Evolutionary conservation across 768 basidiomycete genomes (phyloP).

Genomic region (Lentinula sp.): DNA sequence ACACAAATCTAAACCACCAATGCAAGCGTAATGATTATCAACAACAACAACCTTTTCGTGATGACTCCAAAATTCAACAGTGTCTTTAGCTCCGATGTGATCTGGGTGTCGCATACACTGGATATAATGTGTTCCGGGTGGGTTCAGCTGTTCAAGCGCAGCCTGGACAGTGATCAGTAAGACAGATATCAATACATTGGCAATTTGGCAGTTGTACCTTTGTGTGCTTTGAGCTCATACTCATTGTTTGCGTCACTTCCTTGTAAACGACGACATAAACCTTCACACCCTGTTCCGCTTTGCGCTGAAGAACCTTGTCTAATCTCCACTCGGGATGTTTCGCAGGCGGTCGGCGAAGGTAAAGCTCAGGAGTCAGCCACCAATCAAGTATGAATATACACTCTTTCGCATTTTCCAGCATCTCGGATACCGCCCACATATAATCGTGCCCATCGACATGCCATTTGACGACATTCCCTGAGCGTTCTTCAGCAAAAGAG

Average conservation of each 20-base stretch:
- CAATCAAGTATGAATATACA: conserved; percentile 87
- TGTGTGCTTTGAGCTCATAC: conserved; percentile 81
- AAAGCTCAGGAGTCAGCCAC: conserved; percentile 96
- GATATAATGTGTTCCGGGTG: conserved; percentile 50
- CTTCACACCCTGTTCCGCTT: conserved; percentile 90
- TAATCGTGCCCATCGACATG: conserved; percentile 96
- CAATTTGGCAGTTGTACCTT: conserved; percentile 35
- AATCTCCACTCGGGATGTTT: conserved; percentile 83
- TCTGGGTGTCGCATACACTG: conserved; percentile 87
- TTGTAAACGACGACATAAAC: conserved; percentile 93
- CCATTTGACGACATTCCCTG: conserved; percentile 80
- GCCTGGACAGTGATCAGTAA: background rate
- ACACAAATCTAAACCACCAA: conserved; percentile 94
- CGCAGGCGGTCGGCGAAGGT: conserved; percentile 88
- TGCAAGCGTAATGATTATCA: conserved; percentile 79
- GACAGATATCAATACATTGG: background rate
- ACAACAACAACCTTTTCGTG: conserved; percentile 91
- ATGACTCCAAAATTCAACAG: conserved; percentile 85
- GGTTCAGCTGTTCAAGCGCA: conserved; percentile 80
- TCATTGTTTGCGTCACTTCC: conserved; percentile 92
- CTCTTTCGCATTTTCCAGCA: conserved; percentile 78
- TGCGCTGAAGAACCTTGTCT: conserved; percentile 77
- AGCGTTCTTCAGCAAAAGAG: conserved; percentile 74
- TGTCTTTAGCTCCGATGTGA: conserved; percentile 80
- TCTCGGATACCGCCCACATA: conserved; percentile 89